These are phyloP conservation scores for Purpureocillium lavendulum DNA, from an alignment of 2,329 filamentous ascomycete genomes.

Conservation along the genomic window DNA sequence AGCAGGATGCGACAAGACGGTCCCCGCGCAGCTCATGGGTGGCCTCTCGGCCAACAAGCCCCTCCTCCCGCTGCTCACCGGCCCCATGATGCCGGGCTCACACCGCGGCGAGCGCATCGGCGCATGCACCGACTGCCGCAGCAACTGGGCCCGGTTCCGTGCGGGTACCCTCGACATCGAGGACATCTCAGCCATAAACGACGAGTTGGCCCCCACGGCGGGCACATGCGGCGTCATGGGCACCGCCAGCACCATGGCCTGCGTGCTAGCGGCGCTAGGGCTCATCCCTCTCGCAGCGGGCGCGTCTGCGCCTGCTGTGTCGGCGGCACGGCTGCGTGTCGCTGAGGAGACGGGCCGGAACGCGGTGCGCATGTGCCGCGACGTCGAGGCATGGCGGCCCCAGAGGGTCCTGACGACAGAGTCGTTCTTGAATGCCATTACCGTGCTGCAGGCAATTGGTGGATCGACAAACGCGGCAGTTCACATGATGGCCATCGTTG, in stretches of 20 bases:
- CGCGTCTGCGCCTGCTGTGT: constrained; percentile 70
- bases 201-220: constrained; percentile 65
- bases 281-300: constrained; percentile 63
- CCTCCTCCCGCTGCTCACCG: constrained; percentile 59
- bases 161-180: constrained; percentile 61
- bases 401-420: constrained; percentile 62
- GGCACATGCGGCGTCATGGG: constrained; percentile 90
- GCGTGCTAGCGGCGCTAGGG: constrained; percentile 74
- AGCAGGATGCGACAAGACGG: constrained; percentile 64
- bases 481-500: constrained; percentile 78
- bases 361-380: constrained; percentile 58
- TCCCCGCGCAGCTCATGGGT: constrained; percentile 68
- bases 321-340: constrained; percentile 70
- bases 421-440: constrained; percentile 78
- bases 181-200: constrained; percentile 62
- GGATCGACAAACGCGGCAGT: constrained; percentile 81
- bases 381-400: constrained; percentile 57
- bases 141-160: constrained; percentile 63
- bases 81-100: constrained; percentile 68
- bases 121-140: constrained; percentile 67
- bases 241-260: constrained; percentile 85
- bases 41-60: constrained; percentile 68
- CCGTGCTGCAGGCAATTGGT: constrained; percentile 77
- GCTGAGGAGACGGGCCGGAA: constrained; percentile 64
- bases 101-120: constrained; percentile 56